Conservation (phyloP, 441 rosid species). For the Gossypium lobatum region DNA sequence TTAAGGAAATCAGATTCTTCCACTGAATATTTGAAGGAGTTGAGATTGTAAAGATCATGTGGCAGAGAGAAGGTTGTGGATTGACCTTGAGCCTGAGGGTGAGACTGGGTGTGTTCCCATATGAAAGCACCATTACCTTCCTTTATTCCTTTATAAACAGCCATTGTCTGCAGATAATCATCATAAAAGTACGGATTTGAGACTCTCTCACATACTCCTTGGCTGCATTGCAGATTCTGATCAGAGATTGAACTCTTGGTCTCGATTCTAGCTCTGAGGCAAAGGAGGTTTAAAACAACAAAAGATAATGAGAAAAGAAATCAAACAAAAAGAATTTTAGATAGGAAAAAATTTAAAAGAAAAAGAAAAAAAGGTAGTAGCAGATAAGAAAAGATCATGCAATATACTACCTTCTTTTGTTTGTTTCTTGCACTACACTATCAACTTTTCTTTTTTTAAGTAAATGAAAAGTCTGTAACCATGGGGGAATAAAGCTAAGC, state of each 20-base stretch:
- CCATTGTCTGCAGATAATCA: slow-evolving; percentile 27
- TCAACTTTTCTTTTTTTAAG: neutral
- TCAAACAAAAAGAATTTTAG: slow-evolving; percentile 13
- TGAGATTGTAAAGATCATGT: slow-evolving; percentile 19
- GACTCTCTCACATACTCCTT: slow-evolving; percentile 36
- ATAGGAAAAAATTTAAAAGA: neutral
- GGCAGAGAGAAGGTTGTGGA: slow-evolving; percentile 19
- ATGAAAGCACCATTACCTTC: slow-evolving; percentile 28
- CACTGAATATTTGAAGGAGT: slow-evolving; percentile 22
- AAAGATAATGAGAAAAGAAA: neutral
- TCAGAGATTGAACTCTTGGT: slow-evolving; percentile 44
- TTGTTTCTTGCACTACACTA: slow-evolving; percentile 20
- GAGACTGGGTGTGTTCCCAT: slow-evolving; percentile 25
- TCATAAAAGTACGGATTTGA: slow-evolving; percentile 34
- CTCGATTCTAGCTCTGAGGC: slow-evolving; percentile 47
- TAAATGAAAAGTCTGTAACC: slow-evolving; percentile 6
- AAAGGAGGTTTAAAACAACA: neutral
- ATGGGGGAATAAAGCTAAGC: slow-evolving; percentile 13
- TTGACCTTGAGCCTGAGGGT: slow-evolving; percentile 16
- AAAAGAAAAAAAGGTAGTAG: neutral
- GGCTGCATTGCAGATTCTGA: slow-evolving; percentile 41
- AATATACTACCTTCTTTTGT: slow-evolving; percentile 19
- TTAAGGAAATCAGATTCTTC: slow-evolving; percentile 35
- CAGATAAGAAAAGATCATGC: slow-evolving; percentile 21
- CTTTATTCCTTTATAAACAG: slow-evolving; percentile 27